Evolutionary conservation across 23 red algal species (phyloP), one percentile per base, ranked within the genome.

Genomic region (Gracilaria caudata): DNA sequence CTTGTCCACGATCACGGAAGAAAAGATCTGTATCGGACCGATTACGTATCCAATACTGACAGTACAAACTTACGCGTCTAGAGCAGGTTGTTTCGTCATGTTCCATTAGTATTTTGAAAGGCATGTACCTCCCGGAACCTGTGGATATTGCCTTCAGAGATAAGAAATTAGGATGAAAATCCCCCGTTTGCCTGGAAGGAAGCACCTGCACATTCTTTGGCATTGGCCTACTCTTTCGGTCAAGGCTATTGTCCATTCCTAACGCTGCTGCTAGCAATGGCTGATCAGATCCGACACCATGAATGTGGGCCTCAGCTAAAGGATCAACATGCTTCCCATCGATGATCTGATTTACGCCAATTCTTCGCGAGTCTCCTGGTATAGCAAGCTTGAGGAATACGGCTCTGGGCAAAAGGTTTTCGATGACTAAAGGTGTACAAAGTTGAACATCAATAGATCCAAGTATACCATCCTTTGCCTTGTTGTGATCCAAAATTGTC

Each of bases 11-110:
- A 72, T 85, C 81, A 8, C 66, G 78, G 53, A 95, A 84, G 53
- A 86, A 80, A 33, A 95, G 8, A 49, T 89, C 84, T 0, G 81
- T 80, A 65, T 95, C 83, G 2, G 86, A 91, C 28, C 94, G 64
- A 51, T 96, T 96, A n/a, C 86, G 79, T 34, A 96, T 88, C 94
- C 94, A 96, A n/a, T 91, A 92, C 36, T 80, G 32, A 33, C 86
- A 81, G 44, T 87, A 96, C 1, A 85, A 11, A 37, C 78, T 43
- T 30, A 91, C 76, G n/a, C 78, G 51, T 46, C 68, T 78, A n/a
- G 72, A 74, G n/a, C 34, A 54, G 8, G 60, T 55, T 8, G 33
- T 32, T 64, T 79, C 55, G 10, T 89, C 85, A 37, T 89, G 72
- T 26, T 78, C 73, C 25, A 89, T 20, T 36, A 28, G 64, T 3